phyloP scores from a whole-genome alignment of 371 early-diverging fungal genomes.

The Zopfochytrium polystomum region DNA sequence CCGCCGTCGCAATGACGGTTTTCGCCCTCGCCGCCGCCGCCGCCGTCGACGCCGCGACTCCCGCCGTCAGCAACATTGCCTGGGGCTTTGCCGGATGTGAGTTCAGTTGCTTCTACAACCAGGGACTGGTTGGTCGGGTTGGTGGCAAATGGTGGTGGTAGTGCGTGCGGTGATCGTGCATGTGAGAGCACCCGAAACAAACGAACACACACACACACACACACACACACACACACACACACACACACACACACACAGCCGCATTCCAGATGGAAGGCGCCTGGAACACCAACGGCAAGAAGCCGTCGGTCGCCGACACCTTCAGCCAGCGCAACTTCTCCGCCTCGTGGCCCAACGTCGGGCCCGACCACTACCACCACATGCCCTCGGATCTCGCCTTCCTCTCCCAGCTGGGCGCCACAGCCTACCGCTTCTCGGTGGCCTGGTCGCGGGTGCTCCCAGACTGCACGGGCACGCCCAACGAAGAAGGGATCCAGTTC shows the following conservation, averaged over 20 bases:
- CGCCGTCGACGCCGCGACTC: background rate
- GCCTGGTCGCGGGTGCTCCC: conserved; percentile 34
- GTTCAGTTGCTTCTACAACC: too few relatives aligned
- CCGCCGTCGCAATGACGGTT: background rate
- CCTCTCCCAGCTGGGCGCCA: conserved; percentile 25
- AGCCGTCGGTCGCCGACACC: conserved; percentile 19
- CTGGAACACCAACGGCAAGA: conserved; percentile 27
- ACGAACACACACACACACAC: too few relatives aligned
- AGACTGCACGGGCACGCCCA: conserved; percentile 28
- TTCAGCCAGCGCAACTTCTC: background rate
- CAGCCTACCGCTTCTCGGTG: conserved; percentile 32
- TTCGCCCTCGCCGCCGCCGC: conserved; percentile 1
- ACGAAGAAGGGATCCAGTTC: conserved; percentile 25
- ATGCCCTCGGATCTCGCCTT: conserved; percentile 21
- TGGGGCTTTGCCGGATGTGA: conserved; percentile 28
- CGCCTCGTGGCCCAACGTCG: conserved; percentile 15
- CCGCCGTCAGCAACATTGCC: conserved; percentile 4
- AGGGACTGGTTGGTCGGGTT: too few relatives aligned
- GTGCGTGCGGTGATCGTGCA: too few relatives aligned
- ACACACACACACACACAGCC: background rate
- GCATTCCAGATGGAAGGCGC: conserved; percentile 35
- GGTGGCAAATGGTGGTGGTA: too few relatives aligned
- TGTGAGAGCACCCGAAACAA: too few relatives aligned
- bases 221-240: background rate
- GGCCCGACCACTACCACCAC: conserved; percentile 29